These are phyloP conservation scores for Sesbania bispinosa DNA, from an alignment of 306 rosid genomes.

Conservation along the genomic window DNA sequence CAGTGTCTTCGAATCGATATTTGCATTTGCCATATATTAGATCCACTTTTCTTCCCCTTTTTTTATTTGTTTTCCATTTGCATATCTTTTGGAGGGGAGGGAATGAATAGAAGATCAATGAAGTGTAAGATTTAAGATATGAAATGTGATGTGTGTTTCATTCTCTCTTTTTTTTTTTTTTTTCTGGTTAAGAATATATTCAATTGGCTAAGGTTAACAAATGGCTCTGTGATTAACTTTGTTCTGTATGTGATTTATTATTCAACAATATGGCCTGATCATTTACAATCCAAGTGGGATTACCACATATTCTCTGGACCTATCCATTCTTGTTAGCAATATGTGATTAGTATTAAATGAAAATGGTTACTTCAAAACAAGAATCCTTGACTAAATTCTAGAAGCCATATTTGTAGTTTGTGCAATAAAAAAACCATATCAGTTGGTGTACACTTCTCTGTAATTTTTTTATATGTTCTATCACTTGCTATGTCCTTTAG, in stretches of 20 bases:
- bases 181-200: not conserved
- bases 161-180: not conserved
- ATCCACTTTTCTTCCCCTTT: not conserved
- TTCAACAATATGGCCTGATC: not conserved
- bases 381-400: not conserved
- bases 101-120: not conserved
- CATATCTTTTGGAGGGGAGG: too few relatives aligned
- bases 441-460: too few relatives aligned
- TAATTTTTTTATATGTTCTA: too few relatives aligned
- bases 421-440: too few relatives aligned
- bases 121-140: not conserved
- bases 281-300: not conserved
- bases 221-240: not conserved
- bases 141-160: not conserved
- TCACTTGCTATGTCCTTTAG: not conserved
- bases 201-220: not conserved
- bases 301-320: not conserved
- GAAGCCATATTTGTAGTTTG: not conserved
- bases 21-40: not conserved
- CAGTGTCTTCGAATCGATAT: not conserved
- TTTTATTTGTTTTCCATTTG: too few relatives aligned
- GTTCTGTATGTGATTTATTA: not conserved
- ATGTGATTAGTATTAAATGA: not conserved
- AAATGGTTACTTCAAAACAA: not conserved
- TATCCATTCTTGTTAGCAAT: not conserved